Evolutionary conservation across 108 stramenopile genomes (phyloP), one percentile per base, ranked within the genome.

Genomic region (Cyclotella sp.): DNA sequence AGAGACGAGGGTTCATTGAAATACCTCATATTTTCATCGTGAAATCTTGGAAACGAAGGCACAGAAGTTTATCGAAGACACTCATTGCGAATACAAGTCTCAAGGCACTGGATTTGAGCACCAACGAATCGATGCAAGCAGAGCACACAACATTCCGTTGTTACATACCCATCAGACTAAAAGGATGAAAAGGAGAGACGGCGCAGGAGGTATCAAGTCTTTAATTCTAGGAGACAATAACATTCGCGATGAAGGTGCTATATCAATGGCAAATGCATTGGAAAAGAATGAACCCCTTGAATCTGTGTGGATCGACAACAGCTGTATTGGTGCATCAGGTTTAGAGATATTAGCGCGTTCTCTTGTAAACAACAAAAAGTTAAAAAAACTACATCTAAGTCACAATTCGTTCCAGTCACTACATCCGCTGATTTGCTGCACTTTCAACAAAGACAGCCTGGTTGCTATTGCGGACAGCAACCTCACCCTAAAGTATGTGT

Each of bases 181-280:
- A 10, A 76, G 46, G 43, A 52, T 51, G 1, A 21, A 26, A 46
- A 27, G 44, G 16, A 42, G 9, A 3, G 45, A 53, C n/a, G 29
- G 0, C 3, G 62, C 0, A 34, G 58, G 62, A 43, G 76, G 76
- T 4, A 72, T 79, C 30, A 72, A 45, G 42, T 66, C 70, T 13
- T 63, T 79, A 9, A 72, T 79, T 39, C 71, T 79, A 1, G 39
- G 78, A n/a, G 70, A 79, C 49, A 79, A 79, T 52, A 70, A 79
- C 40, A 46, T 79, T 46, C 70, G 62, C 14, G 78, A 79, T 68
- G 78, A 71, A 28, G 78, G 78, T 21, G 63, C 72, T 11, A 72
- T n/a, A 40, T 26, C 63, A 27, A 59, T 79, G 7, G 70, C 78
- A 22, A 19, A 54, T 26, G 78, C 78, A 28, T 43, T 79, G 12